Evolutionary conservation across 148 eudicot species (phyloP).

Genomic region (Rhododendron williamsianum): DNA sequence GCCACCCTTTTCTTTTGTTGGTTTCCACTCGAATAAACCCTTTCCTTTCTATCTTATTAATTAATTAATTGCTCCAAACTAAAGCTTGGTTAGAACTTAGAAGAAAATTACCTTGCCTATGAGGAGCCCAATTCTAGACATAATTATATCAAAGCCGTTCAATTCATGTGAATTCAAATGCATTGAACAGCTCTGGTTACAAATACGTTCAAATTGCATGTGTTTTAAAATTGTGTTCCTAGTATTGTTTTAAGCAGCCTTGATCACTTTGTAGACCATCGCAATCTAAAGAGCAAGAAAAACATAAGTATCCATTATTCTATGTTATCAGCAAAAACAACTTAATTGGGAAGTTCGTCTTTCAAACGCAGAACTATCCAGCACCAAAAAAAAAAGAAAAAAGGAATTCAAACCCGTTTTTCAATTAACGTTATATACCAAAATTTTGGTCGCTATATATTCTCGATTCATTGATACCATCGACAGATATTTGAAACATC

Average conservation of each 20-base stretch:
- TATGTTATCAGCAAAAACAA: neutral
- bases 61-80: neutral
- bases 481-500: too few species aligned
- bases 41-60: too few species aligned
- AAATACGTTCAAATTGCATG: too few species aligned
- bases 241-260: neutral
- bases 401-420: neutral
- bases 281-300: neutral
- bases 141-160: neutral
- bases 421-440: too few species aligned
- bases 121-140: neutral
- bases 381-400: neutral
- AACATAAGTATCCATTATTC: neutral
- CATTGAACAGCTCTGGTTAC: too few species aligned
- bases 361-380: neutral
- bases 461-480: neutral
- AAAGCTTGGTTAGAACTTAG: too few species aligned
- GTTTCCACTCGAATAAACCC: neutral
- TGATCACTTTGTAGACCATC: neutral
- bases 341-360: neutral
- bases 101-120: neutral
- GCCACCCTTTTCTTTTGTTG: too few species aligned
- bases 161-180: too few species aligned
- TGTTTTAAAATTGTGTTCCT: too few species aligned
- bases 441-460: too few species aligned